phyloP scores from a whole-genome alignment of 192 early-diverging fungal species.

The Phycomyces nitens region DNA sequence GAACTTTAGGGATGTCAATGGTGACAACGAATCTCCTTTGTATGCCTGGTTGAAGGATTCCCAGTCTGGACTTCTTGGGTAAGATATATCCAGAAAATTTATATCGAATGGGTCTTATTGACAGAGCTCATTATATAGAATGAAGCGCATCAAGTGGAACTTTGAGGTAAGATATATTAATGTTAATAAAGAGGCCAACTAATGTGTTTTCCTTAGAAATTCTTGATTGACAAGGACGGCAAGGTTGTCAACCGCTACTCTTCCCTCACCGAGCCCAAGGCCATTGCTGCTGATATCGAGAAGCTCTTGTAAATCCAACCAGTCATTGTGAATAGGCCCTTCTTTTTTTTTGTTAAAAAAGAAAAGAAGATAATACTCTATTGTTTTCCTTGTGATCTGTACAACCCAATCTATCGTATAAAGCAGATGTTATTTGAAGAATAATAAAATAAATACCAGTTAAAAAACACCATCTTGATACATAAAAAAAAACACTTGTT shows the following conservation, averaged over 20 bases:
- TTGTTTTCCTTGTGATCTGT: too few relatives aligned
- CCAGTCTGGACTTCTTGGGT: constrained; percentile 40
- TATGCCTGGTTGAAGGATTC: constrained; percentile 58
- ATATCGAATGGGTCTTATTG: neutral
- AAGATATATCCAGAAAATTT: neutral
- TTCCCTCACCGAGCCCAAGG: constrained; percentile 59
- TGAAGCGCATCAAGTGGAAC: constrained; percentile 74
- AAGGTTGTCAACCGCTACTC: constrained; percentile 60
- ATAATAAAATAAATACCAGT: too few relatives aligned
- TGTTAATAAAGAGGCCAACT: too few relatives aligned
- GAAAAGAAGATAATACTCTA: too few relatives aligned
- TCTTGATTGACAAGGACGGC: constrained; percentile 65
- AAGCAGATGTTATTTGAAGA: too few relatives aligned
- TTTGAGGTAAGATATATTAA: constrained; percentile 49
- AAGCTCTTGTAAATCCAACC: constrained; percentile 48
- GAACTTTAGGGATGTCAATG: constrained; percentile 63
- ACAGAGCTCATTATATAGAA: constrained; percentile 4
- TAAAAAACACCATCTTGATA: too few relatives aligned
- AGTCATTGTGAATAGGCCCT: neutral
- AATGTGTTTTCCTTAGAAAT: constrained; percentile 45
- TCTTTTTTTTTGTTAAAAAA: too few relatives aligned
- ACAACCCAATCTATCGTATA: too few relatives aligned
- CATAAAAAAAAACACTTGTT: too few relatives aligned
- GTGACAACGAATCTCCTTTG: constrained; percentile 57
- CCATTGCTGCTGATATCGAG: constrained; percentile 54